These are phyloP conservation scores for Candida tetrigidarum DNA, from an alignment of 1,139 yeast species.

Conservation along the genomic window DNA sequence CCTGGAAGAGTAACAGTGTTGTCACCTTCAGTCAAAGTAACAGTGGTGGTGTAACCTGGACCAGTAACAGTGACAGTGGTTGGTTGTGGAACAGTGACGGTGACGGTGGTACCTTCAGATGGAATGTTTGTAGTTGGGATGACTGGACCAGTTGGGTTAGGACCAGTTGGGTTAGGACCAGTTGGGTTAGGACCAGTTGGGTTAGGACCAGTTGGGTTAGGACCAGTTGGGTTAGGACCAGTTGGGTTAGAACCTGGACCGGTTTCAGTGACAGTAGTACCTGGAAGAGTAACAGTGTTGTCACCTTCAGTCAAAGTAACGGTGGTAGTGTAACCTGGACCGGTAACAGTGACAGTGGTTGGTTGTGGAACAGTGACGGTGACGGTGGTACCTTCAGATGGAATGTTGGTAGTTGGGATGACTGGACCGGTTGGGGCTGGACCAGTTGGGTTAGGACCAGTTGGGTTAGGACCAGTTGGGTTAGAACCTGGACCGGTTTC, in stretches of 20 bases:
- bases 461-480: neutral
- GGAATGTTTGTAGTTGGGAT: slow-evolving; percentile 1
- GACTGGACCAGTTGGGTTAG: slow-evolving; percentile 1
- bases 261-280: too few relatives aligned
- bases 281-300: slow-evolving; percentile 1
- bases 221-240: neutral
- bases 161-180: neutral
- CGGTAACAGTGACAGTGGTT: neutral
- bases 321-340: slow-evolving; percentile 7
- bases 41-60: slow-evolving; percentile 1
- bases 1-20: slow-evolving; percentile 1
- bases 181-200: neutral
- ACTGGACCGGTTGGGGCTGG: neutral
- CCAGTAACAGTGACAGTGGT: slow-evolving; percentile 4
- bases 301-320: slow-evolving; percentile 2
- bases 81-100: slow-evolving; percentile 3
- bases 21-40: neutral
- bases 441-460: neutral
- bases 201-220: too few relatives aligned
- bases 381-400: neutral
- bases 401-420: neutral
- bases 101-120: slow-evolving; percentile 1
- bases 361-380: slow-evolving; percentile 1
- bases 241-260: too few relatives aligned
- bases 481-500: neutral